Percentiles rank a stretch among this genome's conserved stretches.
Conservation (phyloP, 176 grass and related monocot genomes). For the Musa troglodytarum region DNA sequence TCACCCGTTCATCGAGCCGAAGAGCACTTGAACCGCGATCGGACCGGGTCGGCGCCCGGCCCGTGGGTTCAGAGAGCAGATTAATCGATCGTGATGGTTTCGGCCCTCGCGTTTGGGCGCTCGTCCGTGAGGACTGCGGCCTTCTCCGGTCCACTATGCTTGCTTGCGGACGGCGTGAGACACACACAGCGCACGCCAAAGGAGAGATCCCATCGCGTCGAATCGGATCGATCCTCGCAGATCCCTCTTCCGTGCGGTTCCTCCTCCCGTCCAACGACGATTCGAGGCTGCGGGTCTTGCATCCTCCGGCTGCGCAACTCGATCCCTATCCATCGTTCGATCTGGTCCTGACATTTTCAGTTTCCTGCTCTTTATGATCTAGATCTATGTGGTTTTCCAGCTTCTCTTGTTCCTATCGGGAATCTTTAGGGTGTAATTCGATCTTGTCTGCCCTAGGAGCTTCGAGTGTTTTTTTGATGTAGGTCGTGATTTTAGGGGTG, state of each 20-base stretch:
- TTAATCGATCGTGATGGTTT: no score
- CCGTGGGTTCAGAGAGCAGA: no score
- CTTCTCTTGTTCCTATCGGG: not conserved
- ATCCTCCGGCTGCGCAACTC: not conserved
- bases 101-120: no score
- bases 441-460: not conserved
- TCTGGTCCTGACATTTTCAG: not conserved
- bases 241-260: not conserved
- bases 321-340: not conserved
- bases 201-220: not conserved
- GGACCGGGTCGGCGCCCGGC: no score
- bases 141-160: not conserved
- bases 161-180: not conserved
- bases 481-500: not conserved
- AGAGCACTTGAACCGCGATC: no score
- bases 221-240: not conserved
- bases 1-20: no score
- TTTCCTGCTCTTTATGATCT: not conserved
- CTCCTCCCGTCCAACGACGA: no score
- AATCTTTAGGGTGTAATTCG: not conserved
- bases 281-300: not conserved
- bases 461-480: not conserved
- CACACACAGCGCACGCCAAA: not conserved
- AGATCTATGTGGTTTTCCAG: not conserved
- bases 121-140: no score